Percentiles rank a stretch among this genome's conserved stretches.
Evolutionary conservation across 768 basidiomycete genomes (phyloP).

Genomic region (Lepiota subincarnata): DNA sequence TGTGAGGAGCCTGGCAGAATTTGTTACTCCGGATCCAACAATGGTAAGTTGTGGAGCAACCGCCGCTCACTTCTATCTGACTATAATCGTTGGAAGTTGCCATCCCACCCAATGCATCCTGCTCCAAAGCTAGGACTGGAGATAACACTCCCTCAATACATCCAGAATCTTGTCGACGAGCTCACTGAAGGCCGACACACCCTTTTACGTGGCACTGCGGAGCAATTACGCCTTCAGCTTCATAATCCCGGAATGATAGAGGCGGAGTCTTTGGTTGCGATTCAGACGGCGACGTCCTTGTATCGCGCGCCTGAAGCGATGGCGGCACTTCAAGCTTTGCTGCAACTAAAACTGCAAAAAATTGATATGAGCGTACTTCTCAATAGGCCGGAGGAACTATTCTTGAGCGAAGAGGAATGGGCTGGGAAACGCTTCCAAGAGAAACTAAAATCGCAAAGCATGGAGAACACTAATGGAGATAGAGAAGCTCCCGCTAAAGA

Average conservation of each 20-base stretch:
- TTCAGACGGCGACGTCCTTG: slow-evolving; percentile 37
- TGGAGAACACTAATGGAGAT: slow-evolving; percentile 9
- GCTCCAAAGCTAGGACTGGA: slow-evolving; percentile 23
- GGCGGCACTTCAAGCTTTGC: slow-evolving; percentile 34
- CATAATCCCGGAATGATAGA: not conserved
- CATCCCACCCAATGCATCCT: slow-evolving; percentile 5
- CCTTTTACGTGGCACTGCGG: slow-evolving; percentile 38
- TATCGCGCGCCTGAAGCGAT: slow-evolving; percentile 39
- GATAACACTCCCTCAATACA: slow-evolving; percentile 38
- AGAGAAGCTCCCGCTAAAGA: slow-evolving; percentile 2
- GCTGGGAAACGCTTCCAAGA: slow-evolving; percentile 39
- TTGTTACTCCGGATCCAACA: slow-evolving; percentile 40
- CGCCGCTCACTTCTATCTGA: not conserved
- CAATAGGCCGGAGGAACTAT: slow-evolving; percentile 42
- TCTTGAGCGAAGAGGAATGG: slow-evolving; percentile 50
- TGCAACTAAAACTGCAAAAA: slow-evolving; percentile 41
- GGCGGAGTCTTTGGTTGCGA: slow-evolving; percentile 20
- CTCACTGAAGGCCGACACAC: slow-evolving; percentile 46
- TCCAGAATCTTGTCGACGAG: slow-evolving; percentile 41
- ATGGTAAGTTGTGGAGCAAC: slow-evolving; percentile 20
- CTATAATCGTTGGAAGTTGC: not conserved
- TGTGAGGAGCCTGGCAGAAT: slow-evolving; percentile 72
- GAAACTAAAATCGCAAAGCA: slow-evolving; percentile 19
- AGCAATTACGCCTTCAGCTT: slow-evolving; percentile 22
- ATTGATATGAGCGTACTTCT: slow-evolving; percentile 53